A percentile compares a stretch with the other conserved stretches of the same genome.
These are phyloP conservation scores for Tillandsia fasciculata DNA, from an alignment of 176 grass and related monocot genomes.

Conservation along the genomic window DNA sequence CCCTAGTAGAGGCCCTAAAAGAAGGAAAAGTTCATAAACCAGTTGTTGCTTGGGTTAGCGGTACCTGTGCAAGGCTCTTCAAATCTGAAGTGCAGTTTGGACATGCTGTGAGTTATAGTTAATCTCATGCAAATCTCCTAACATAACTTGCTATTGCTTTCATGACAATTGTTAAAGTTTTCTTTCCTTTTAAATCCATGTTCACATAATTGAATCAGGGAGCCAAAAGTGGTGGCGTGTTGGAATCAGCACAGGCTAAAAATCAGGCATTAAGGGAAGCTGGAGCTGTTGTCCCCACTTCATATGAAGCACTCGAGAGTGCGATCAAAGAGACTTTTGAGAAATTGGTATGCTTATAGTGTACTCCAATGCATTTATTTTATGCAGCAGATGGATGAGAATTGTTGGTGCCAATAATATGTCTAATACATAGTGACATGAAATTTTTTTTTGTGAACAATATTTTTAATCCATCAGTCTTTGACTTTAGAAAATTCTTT, in stretches of 20 bases:
- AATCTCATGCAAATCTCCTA: too few relatives aligned
- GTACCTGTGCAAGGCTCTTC: slow-evolving; percentile 89
- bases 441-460: neutral
- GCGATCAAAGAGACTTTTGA: slow-evolving; percentile 84
- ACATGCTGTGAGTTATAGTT: slow-evolving; percentile 67
- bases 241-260: slow-evolving; percentile 97
- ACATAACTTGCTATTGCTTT: neutral
- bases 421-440: neutral
- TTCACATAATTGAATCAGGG: slow-evolving; percentile 38
- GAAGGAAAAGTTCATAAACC: slow-evolving; percentile 98
- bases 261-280: slow-evolving; percentile 86
- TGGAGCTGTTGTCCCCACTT: slow-evolving; percentile 92
- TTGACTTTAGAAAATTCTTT: neutral
- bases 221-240: slow-evolving; percentile 91
- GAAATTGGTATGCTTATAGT: slow-evolving; percentile 51
- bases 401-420: too few relatives aligned
- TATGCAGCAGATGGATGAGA: neutral
- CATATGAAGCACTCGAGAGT: slow-evolving; percentile 86
- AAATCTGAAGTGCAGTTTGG: slow-evolving; percentile 99
- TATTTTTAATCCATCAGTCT: neutral
- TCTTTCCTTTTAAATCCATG: slow-evolving; percentile 9
- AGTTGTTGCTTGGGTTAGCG: slow-evolving; percentile 97
- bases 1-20: slow-evolving; percentile 91
- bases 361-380: slow-evolving; percentile 1
- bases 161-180: slow-evolving; percentile 1